Evolutionary conservation across 2,329 filamentous ascomycete species (phyloP).

Genomic region (Cadophora malorum): DNA sequence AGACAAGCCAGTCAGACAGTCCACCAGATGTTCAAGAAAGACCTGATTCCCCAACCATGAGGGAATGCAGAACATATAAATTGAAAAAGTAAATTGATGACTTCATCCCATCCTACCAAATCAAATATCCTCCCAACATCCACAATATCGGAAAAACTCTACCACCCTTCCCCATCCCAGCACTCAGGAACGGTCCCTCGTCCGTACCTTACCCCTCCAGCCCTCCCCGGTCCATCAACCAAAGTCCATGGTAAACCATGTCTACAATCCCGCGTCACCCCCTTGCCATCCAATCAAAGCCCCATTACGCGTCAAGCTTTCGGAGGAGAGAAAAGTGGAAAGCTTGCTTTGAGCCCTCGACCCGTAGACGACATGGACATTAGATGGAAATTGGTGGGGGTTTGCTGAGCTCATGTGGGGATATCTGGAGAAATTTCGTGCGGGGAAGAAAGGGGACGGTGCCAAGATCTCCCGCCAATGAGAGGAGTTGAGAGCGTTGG

Average conservation of each 20-base stretch:
- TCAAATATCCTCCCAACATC: neutral
- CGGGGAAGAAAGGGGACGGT: slow-evolving; percentile 24
- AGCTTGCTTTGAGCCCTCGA: neutral
- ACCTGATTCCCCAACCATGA: neutral
- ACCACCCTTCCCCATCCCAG: neutral
- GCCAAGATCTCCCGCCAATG: slow-evolving; percentile 30
- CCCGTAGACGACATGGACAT: neutral
- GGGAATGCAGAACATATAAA: neutral
- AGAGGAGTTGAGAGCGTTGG: neutral
- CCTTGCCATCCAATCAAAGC: neutral
- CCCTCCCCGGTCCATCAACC: neutral
- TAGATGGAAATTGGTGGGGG: neutral
- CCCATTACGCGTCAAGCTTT: neutral
- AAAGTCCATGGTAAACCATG: neutral
- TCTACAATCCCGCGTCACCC: neutral
- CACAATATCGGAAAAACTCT: slow-evolving; percentile 11
- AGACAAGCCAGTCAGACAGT: neutral
- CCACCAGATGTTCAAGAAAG: neutral
- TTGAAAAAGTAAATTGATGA: neutral
- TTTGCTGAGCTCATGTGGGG: slow-evolving; percentile 1
- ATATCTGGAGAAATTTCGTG: slow-evolving; percentile 23
- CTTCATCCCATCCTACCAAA: neutral
- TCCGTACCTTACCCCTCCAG: neutral
- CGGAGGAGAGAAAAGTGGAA: neutral
- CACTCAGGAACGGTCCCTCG: neutral